Evolutionary conservation across 768 basidiomycete species (phyloP), one percentile per base, ranked within the genome.

Genomic region (Collybia nuda): DNA sequence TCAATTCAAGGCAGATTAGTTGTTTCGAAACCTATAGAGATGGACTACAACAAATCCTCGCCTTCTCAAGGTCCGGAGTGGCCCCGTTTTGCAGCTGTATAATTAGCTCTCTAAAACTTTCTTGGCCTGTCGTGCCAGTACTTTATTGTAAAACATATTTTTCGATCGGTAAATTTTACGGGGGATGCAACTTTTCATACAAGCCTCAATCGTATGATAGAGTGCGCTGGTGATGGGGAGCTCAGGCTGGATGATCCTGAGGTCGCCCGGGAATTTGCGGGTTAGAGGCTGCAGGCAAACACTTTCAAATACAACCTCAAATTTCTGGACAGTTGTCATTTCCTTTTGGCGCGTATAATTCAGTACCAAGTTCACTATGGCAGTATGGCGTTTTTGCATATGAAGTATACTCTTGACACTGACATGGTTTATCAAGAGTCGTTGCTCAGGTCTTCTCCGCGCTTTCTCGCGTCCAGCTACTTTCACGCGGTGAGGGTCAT

Each of bases 371-470:
- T 48, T 29, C 21, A 55, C 45, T 36, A 78, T 78, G 76, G 72
- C 74, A 60, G 77, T 78, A 63, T 57, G 75, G 72, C 32, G 40
- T 28, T 52, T 39, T 9, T 29, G 36, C 32, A 37, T 4, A 6
- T 12, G 35, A 3, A 29, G 15, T 43, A n/a, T 11, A 22, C 28
- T 23, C 40, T 8, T 24, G 29, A 17, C 38, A n/a, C 42, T 55
- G 48, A 48, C 46, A 18, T 47, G 15, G 8, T 40, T 44, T 23
- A 47, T 52, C 17, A 48, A 78, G 76, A 74, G 76, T 66, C 75
- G 76, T 59, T 79, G 76, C 56, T 67, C 73, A 47, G 62, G 62
- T 52, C 52, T 69, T 56, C 62, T 78, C 44, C 72, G 76, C 52
- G 65, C 68, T 44, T 64, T 76, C 58, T 68, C 73, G 57, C 75